These are phyloP conservation scores for Pseudogymnoascus sp. DNA, from an alignment of 2,329 filamentous ascomycete genomes.

Conservation along the genomic window DNA sequence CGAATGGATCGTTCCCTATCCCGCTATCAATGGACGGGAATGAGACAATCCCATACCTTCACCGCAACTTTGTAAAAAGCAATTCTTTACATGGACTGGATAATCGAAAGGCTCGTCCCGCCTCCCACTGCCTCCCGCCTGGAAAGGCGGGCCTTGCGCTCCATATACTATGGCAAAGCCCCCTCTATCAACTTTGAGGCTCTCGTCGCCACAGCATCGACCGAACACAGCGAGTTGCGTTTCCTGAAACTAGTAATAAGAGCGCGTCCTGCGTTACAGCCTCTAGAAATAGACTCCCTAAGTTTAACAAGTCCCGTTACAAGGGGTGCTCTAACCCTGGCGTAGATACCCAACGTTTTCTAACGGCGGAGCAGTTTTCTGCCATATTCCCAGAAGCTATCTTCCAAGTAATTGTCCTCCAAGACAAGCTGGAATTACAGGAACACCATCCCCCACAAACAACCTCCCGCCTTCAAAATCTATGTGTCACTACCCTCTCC, in stretches of 20 bases:
- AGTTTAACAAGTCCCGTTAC: not conserved
- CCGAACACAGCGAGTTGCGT: not conserved
- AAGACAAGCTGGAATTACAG: not conserved
- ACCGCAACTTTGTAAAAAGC: not conserved
- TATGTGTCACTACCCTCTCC: not conserved
- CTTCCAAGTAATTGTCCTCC: not conserved
- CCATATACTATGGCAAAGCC: not conserved
- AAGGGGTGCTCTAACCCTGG: not conserved
- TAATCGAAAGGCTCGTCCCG: not conserved
- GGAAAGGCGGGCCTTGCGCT: not conserved
- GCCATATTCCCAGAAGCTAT: too few relatives aligned
- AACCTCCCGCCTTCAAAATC: not conserved
- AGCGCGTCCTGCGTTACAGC: not conserved
- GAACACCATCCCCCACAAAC: not conserved
- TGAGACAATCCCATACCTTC: not conserved
- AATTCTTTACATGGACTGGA: not conserved
- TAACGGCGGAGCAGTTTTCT: not conserved
- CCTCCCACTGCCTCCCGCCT: not conserved
- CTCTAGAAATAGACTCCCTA: not conserved
- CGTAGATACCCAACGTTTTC: not conserved
- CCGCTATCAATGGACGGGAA: not conserved
- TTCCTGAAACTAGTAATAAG: not conserved
- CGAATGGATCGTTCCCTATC: not conserved
- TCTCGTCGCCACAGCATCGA: not conserved
- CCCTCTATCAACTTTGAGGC: not conserved